Evolutionary conservation across 2,329 filamentous ascomycete species (phyloP).

Genomic region (Fusarium compactum): DNA sequence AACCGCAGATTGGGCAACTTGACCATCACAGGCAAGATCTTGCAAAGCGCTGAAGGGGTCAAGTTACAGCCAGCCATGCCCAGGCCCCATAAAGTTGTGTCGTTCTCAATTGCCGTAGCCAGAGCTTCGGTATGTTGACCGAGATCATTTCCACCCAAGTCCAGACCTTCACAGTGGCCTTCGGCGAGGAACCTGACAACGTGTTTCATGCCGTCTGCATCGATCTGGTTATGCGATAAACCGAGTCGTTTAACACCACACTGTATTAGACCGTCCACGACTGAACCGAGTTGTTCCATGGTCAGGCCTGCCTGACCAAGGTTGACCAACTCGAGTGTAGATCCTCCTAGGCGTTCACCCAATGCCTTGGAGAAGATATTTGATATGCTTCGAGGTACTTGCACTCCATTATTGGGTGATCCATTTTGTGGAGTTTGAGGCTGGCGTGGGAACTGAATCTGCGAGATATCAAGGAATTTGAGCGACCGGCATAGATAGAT

Average conservation of each 20-base stretch:
- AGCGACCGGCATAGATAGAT: conserved; percentile 90
- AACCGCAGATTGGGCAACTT: conserved; percentile 82
- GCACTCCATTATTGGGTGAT: conserved; percentile 50
- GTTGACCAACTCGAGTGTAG: conserved; percentile 83
- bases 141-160: conserved; percentile 86
- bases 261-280: conserved; percentile 85
- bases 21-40: conserved; percentile 79
- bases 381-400: conserved; percentile 53
- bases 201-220: conserved; percentile 78
- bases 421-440: conserved; percentile 48
- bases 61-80: conserved; percentile 90
- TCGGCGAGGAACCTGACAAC: conserved; percentile 81
- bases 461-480: conserved; percentile 87
- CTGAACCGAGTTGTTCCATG: conserved; percentile 75
- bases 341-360: conserved; percentile 79
- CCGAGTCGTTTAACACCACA: conserved; percentile 84
- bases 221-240: conserved; percentile 84
- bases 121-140: conserved; percentile 66
- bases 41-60: conserved; percentile 76
- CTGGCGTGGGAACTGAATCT: conserved; percentile 78
- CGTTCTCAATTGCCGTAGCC: conserved; percentile 63
- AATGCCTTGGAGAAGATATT: conserved; percentile 82
- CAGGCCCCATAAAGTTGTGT: conserved; percentile 78
- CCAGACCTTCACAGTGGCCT: conserved; percentile 86
- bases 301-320: conserved; percentile 82